A percentile compares a stretch with the other conserved stretches of the same genome.
Evolutionary conservation across 1,284 basidiomycete genomes (phyloP).

Genomic region (Ganoderma resinaceum): DNA sequence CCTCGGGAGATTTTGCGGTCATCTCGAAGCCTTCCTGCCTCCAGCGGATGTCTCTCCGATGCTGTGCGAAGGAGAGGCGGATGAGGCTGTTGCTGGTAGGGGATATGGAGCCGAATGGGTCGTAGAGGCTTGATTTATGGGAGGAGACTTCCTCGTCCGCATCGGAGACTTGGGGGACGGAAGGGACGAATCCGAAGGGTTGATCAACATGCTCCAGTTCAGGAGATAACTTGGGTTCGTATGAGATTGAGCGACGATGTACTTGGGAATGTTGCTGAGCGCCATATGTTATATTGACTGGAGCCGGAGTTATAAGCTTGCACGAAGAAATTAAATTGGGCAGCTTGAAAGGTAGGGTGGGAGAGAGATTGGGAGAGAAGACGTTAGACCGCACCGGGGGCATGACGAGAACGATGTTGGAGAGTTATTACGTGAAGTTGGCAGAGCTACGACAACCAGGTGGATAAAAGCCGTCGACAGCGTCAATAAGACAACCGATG

Average conservation of each 20-base stretch:
- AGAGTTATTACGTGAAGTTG: neutral
- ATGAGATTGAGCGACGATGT: neutral
- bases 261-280: neutral
- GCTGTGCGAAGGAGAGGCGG: slow-evolving; percentile 26
- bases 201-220: neutral
- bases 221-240: neutral
- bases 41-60: slow-evolving; percentile 30
- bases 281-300: neutral
- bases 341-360: neutral
- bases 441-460: neutral
- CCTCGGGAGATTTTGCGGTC: slow-evolving; percentile 9
- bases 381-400: neutral
- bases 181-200: neutral
- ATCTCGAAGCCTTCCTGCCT: slow-evolving; percentile 35
- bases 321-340: neutral
- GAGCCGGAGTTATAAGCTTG: neutral
- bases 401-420: neutral
- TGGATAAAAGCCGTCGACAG: neutral
- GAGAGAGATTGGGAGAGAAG: neutral
- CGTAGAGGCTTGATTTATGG: neutral
- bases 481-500: neutral
- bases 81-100: slow-evolving; percentile 20
- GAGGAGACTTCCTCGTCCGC: neutral
- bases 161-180: neutral
- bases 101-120: neutral